Evolutionary conservation across 23 red algal species (phyloP).

Genomic region (Gracilaria domingensis): DNA sequence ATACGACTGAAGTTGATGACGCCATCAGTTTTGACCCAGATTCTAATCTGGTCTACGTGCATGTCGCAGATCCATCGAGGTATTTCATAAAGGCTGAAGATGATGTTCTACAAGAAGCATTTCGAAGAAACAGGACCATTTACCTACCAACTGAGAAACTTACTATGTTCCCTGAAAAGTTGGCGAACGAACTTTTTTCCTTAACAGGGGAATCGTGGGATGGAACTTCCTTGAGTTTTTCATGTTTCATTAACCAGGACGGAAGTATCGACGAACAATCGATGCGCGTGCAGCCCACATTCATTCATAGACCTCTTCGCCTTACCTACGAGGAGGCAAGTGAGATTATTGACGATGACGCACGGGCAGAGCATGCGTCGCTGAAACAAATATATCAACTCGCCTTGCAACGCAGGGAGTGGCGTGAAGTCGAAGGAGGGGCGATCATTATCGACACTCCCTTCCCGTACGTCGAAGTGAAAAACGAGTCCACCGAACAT

Average conservation of each 20-base stretch:
- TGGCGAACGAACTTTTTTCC: constrained; percentile 67
- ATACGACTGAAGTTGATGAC: constrained; percentile 89
- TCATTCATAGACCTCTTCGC: constrained; percentile 49
- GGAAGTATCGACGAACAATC: constrained; percentile 57
- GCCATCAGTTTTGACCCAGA: constrained; percentile 75
- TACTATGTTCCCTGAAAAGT: constrained; percentile 81
- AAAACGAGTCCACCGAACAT: constrained; percentile 6
- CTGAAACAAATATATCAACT: constrained; percentile 18
- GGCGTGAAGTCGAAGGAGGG: constrained; percentile 68
- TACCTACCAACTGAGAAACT: constrained; percentile 79
- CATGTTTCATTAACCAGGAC: constrained; percentile 70
- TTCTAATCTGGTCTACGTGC: constrained; percentile 72
- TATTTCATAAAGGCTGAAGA: constrained; percentile 50
- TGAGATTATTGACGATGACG: constrained; percentile 10
- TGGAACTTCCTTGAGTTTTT: constrained; percentile 75
- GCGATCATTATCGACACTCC: constrained; percentile 65
- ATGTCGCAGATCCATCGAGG: constrained; percentile 73
- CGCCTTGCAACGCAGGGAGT: constrained; percentile 45
- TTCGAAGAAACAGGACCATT: constrained; percentile 61
- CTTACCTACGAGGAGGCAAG: constrained; percentile 72
- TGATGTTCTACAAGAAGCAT: constrained; percentile 54
- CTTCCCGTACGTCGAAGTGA: constrained; percentile 58
- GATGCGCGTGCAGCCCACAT: constrained; percentile 37
- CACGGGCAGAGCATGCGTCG: constrained; percentile 5
- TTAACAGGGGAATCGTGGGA: constrained; percentile 48